Evolutionary conservation across 2,329 filamentous ascomycete genomes (phyloP), one percentile per base, ranked within the genome.

Genomic region (Orbilia javanica): DNA sequence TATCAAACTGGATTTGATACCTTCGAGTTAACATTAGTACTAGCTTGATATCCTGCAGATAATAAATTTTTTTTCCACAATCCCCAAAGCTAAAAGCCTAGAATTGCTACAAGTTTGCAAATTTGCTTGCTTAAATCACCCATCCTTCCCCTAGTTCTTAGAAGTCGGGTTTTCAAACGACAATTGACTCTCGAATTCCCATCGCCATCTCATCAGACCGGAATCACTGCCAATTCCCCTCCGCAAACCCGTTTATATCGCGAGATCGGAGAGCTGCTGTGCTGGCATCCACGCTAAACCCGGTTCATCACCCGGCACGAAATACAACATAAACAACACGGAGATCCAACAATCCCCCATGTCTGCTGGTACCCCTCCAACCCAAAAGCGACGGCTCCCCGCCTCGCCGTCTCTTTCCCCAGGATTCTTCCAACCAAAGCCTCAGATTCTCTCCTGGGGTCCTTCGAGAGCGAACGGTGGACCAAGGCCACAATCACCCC

Each of bases 211-310:
- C 34, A 55, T 73, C 60, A 65, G 22, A 34, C 25, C 46, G 3
- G 22, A 57, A 57, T 57, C 31, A 20, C 29, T 25, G 6, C 8
- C 22, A 27, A 42, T 60, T 42, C 36, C 44, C 53, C 6, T 15
- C 52, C 46, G 34, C 46, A 71, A 77, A 77, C 73, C 50, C 66
- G 73, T 77, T 77, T 77, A 64, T 76, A 64, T 48, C 66, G 55
- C 55, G 22, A 48, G 34, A 75, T 70, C 64, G 39, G 34, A 72
- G n/a, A 13, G 46, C 25, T 52, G 55, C 48, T 70, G 66, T 66
- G 74, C 67, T 71, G 57, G 62, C 67, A 66, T 34, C 44, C 46
- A 42, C 52, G 31, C 36, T 60, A 60, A 57, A 46, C 18, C 52
- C 44, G 31, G 66, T 60, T 63, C 60, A 77, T 77, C 73, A 34